Conservation (phyloP, 2,329 filamentous ascomycete species). For the Claviceps africana region DNA sequence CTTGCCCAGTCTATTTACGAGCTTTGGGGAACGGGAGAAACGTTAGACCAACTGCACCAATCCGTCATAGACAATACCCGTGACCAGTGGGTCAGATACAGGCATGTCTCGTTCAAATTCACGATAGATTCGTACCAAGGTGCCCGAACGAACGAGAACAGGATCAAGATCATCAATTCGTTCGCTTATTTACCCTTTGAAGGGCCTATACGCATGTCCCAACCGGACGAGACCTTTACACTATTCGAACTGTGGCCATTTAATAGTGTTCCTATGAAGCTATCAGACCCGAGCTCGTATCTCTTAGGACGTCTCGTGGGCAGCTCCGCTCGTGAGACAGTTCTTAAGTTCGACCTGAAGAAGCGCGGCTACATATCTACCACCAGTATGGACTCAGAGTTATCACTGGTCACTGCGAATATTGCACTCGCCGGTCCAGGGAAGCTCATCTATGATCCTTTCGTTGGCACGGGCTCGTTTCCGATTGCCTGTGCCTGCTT, state of each 20-base stretch:
- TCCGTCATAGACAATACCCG: conserved; percentile 45
- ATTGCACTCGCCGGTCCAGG: conserved; percentile 70
- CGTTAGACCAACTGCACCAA: conserved; percentile 54
- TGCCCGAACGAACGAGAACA: conserved; percentile 47
- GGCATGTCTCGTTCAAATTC: conserved; percentile 63
- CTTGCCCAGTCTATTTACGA: conserved; percentile 75
- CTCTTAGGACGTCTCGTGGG: conserved; percentile 63
- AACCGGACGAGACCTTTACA: conserved; percentile 60
- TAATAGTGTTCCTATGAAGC: conserved; percentile 31
- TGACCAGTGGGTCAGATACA: conserved; percentile 54
- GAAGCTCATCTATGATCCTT: conserved; percentile 85
- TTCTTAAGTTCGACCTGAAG: conserved; percentile 74
- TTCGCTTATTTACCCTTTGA: conserved; percentile 67
- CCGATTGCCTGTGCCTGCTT: conserved; percentile 83
- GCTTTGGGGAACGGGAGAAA: conserved; percentile 65
- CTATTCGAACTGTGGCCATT: conserved; percentile 71
- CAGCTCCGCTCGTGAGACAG: conserved; percentile 50
- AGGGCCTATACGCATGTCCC: conserved; percentile 64
- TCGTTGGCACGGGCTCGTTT: conserved; percentile 90
- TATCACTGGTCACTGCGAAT: conserved; percentile 84
- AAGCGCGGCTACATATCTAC: conserved; percentile 88
- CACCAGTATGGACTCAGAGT: conserved; percentile 92
- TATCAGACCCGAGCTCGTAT: conserved; percentile 41
- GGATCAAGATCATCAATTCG: conserved; percentile 64
- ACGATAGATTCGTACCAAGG: conserved; percentile 70